These are phyloP conservation scores for Clonostachys solani DNA, from an alignment of 2,329 filamentous ascomycete species.

Conservation along the genomic window DNA sequence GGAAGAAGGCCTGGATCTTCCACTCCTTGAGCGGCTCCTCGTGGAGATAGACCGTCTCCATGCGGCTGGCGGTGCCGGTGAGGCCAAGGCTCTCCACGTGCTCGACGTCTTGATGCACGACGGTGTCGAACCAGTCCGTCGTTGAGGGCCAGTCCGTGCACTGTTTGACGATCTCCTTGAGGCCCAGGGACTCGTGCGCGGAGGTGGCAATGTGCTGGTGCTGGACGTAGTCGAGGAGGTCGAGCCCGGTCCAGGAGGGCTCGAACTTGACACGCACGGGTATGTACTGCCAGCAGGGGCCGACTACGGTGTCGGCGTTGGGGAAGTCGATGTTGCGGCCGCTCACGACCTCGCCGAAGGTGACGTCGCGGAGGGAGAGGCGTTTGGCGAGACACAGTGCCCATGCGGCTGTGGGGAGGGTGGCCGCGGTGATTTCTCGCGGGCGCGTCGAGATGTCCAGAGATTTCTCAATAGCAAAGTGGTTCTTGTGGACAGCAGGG, in stretches of 20 bases:
- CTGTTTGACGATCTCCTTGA: slow-evolving; percentile 44
- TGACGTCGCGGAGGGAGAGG: slow-evolving; percentile 47
- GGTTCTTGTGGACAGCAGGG: slow-evolving; percentile 26
- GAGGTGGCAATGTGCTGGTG: slow-evolving; percentile 53
- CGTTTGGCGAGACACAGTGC: slow-evolving; percentile 56
- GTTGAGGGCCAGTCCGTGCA: slow-evolving; percentile 38
- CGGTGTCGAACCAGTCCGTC: slow-evolving; percentile 45
- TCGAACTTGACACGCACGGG: slow-evolving; percentile 57
- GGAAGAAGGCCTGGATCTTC: slow-evolving; percentile 58
- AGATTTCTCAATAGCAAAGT: slow-evolving; percentile 34
- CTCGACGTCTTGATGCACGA: slow-evolving; percentile 56
- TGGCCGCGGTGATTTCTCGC: slow-evolving; percentile 57
- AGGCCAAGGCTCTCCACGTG: slow-evolving; percentile 53
- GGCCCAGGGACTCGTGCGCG: slow-evolving; percentile 48
- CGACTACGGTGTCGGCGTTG: slow-evolving; percentile 51
- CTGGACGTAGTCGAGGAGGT: slow-evolving; percentile 50
- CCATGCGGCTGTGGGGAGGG: slow-evolving; percentile 65
- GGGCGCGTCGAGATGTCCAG: slow-evolving; percentile 41
- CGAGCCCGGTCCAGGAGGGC: slow-evolving; percentile 41
- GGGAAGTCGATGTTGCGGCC: slow-evolving; percentile 57
- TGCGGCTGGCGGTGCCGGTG: slow-evolving; percentile 28
- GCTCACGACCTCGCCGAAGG: slow-evolving; percentile 63
- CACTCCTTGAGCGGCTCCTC: slow-evolving; percentile 51
- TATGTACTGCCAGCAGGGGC: slow-evolving; percentile 65
- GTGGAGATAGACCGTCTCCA: slow-evolving; percentile 57